Evolutionary conservation across 768 basidiomycete species (phyloP).

Genomic region (Pleurotus eryngii): DNA sequence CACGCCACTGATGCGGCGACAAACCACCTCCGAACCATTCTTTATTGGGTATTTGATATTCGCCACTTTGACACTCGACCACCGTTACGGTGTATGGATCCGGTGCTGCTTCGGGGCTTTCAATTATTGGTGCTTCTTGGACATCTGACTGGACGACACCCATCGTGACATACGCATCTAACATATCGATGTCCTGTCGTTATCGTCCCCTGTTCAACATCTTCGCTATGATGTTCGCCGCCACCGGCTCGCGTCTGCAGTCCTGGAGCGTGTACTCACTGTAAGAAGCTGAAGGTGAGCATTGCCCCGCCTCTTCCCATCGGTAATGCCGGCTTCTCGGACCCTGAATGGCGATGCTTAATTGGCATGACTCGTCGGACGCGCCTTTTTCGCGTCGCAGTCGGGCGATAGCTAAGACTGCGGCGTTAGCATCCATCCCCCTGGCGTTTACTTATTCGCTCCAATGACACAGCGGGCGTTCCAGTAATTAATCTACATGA

Average conservation of each 20-base stretch:
- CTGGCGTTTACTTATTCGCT: neutral
- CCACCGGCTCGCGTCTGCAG: conserved; percentile 29
- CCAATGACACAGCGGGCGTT: neutral
- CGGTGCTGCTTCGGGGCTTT: too few species aligned
- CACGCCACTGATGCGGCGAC: conserved; percentile 3
- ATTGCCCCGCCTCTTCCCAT: conserved; percentile 13
- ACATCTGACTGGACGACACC: too few species aligned
- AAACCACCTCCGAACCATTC: conserved; percentile 6
- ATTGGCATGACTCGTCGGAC: neutral
- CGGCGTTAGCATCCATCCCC: neutral
- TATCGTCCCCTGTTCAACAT: too few species aligned
- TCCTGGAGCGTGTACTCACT: conserved; percentile 80
- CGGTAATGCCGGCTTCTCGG: conserved; percentile 12
- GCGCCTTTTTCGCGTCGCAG: too few species aligned
- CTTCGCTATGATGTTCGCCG: too few species aligned
- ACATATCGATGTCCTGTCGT: too few species aligned
- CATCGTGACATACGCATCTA: too few species aligned
- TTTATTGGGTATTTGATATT: too few species aligned
- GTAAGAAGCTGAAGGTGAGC: conserved; percentile 83
- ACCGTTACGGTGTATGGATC: neutral
- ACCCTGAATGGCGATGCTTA: neutral
- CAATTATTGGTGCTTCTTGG: too few species aligned
- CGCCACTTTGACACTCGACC: neutral
- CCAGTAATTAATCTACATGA: neutral
- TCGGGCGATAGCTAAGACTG: neutral